Percentiles rank a stretch among this genome's conserved stretches.
Conservation (phyloP, 192 early-diverging fungal species). For the Coemansia sp. region DNA sequence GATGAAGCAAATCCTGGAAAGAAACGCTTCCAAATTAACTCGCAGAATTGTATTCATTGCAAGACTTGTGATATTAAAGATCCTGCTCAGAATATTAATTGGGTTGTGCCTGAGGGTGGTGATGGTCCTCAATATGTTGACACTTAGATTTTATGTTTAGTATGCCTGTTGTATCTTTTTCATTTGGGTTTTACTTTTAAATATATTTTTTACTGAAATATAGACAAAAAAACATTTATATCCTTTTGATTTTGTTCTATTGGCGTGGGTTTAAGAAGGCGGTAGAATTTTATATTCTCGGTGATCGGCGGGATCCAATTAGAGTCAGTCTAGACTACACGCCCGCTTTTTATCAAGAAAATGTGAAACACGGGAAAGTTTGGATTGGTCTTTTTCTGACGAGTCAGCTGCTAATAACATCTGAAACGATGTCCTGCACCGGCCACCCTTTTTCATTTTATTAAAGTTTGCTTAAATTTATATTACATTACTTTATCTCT, state of each 20-base stretch:
- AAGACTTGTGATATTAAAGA: constrained; percentile 99
- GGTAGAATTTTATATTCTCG: neutral
- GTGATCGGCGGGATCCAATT: neutral
- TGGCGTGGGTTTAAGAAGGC: neutral
- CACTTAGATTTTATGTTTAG: constrained; percentile 44
- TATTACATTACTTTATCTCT: neutral
- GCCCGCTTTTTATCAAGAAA: neutral
- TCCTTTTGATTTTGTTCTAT: neutral
- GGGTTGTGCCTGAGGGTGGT: constrained; percentile 91
- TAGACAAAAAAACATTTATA: neutral
- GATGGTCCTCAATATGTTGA: constrained; percentile 78
- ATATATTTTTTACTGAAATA: neutral
- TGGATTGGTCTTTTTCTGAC: neutral
- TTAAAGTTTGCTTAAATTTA: neutral
- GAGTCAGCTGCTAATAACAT: neutral
- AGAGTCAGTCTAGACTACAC: neutral
- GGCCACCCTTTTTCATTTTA: neutral
- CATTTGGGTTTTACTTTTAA: neutral
- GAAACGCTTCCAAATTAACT: constrained; percentile 96
- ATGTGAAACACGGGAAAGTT: neutral
- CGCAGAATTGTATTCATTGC: constrained; percentile 98
- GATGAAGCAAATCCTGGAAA: constrained; percentile 83
- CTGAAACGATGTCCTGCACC: neutral
- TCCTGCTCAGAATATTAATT: constrained; percentile 98
- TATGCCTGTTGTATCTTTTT: neutral